Evolutionary conservation across 202 grass and related monocot genomes (phyloP), one percentile per base, ranked within the genome.

Genomic region (Zoysia matrella): DNA sequence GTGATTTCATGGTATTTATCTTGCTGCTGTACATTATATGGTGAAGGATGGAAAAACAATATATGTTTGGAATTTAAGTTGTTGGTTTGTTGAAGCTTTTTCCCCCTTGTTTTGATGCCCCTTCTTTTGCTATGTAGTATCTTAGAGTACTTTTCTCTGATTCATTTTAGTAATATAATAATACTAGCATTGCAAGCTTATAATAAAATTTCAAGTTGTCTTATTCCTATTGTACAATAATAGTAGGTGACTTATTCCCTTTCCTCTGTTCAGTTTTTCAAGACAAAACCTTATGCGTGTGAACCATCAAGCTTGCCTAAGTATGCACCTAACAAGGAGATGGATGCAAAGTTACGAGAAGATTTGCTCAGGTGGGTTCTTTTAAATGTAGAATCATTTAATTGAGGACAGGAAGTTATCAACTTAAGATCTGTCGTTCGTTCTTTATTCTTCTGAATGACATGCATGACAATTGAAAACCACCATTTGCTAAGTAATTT

Each of bases 311-410:
- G 85, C 81, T 88, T 99, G 79, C 93, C 96, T 68, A 91, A 92
- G 80, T 99, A 99, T 51, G 30, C 93, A 78, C 96, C 96, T 43
- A 96, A 91, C 81, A 99, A 99, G 80, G 96, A 99, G 80, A 91
- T 99, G 67, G 93, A 96, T 74, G 89, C 85, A 60, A 99, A 96
- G 75, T 74, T 84, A 90, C 96, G 96, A 42, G 93, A 99, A 85
- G 89, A 96, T 71, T 85, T 69, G 62, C 87, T 55, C 61, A 96
- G 93, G 96, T 96, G 74, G 63, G 69, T 4, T 75, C 12, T 87
- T 65, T 69, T 55, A 72, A 77, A 58, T 80, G 9, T 65, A 39
- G 43, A 65, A 43, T 81, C 39, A 58, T 74, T 68, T 45, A 47
- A 52, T 15, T 16, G 43, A 9, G 64, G 58, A 75, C 65, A 70